Evolutionary conservation across 768 basidiomycete genomes (phyloP), one percentile per base, ranked within the genome.

Genomic region (Pleurotus platypus): DNA sequence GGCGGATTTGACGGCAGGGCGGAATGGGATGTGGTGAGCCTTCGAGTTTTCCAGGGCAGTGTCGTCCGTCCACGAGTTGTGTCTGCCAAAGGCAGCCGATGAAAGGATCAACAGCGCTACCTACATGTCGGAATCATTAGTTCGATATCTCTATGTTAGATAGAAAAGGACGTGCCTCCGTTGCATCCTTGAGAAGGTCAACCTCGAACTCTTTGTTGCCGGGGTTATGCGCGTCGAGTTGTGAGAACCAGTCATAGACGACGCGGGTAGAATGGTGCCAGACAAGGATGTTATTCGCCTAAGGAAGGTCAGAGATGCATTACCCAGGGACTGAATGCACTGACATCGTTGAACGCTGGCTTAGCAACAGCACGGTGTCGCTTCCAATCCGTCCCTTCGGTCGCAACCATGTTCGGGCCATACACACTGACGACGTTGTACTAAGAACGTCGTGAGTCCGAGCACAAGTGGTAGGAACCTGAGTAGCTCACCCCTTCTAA

Each of bases 291-390:
- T 75, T 70, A 40, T 80, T 78, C 11, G 73, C 70, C 80, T 81
- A 56, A 35, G 27, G 39, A 5, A 35, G 5, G 37, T 12, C 22
- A n/a, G 39, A 18, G 16, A 43, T 26, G 30, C 7, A 2, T 15
- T 0, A 0, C 11, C n/a, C 12, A 13, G 7, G 20, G 1, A 50
- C 2, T 27, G 5, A 50, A 18, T 9, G 16, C 13, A 47, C 64
- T 48, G 53, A 69, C 80, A 66, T 82, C 81, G 46, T 73, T 79
- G 65, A 82, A 82, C 0, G 81, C 80, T 7, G 77, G 73, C 55
- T 76, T 79, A 26, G 78, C 68, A 0, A 78, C 68, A 9, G 63
- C 66, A 39, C 78, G 71, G 60, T 81, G 79, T 1, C 77, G 68
- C 48, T 76, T 76, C 79, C 80, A 82, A 18, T 76, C 72, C 0